Base-by-base conservation (phyloP, 2,329 filamentous ascomycete species). In the Balansia obtecta region DNA sequence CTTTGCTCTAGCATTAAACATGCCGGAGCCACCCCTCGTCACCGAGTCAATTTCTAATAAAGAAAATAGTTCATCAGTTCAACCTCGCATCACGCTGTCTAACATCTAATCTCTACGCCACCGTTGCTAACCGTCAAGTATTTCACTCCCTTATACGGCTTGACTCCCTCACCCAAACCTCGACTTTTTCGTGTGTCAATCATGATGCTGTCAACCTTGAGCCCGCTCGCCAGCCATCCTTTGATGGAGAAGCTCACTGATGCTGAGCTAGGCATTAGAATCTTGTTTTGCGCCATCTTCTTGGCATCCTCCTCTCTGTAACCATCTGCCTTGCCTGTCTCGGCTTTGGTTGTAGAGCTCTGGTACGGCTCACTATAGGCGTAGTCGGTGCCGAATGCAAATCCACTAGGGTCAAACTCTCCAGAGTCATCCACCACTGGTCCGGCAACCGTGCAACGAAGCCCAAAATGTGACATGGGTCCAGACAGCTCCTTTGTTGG, bases 131-230 rank as follows among this genome's bases (percentile, higher is more conserved):
- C 72, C 15, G 90, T 96, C 59, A 98, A 65, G 67, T 98, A 98
- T 69, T 98, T 98, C 57, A 98, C 93, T 1, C 93, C 93, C 70
- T 97, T 98, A 68, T 95, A 97, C 22, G 93, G 93, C 68, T 89
- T 94, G 39, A 97, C 82, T 2, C 86, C 82, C 57, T 95, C 88
- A 0, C 88, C 88, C 44, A 98, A 61, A 0, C 93, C 93, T 51
- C 84, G 79, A 66, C 88, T 95, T 69, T 84, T 89, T 64, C 86
- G 83, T n/a, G 80, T 73, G 63, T 89, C 75, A 58, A 88, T 65
- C 61, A 81, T 62, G 61, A 89, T 77, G 65, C 79, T 82, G 57
- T 85, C 82, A 32, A 85, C 75, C 63, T 76, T 83, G 46, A 85
- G 71, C 4, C 82, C 82, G 59, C 82, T 85, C 15, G 82, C 74